phyloP scores from a whole-genome alignment of 257 asterid species.

The Buddleja alternifolia region DNA sequence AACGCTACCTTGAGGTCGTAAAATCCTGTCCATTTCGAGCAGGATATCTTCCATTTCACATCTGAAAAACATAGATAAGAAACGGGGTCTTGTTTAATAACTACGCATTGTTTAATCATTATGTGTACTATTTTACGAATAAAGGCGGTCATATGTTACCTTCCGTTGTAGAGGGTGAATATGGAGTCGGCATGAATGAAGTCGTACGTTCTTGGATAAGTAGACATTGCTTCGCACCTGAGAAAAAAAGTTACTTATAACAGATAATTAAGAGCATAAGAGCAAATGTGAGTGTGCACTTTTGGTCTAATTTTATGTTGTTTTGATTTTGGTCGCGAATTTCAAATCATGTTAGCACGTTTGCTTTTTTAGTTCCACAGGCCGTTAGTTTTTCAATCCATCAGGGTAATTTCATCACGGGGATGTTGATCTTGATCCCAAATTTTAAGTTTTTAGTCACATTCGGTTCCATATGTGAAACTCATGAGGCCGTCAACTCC shows the following conservation, averaged over 20 bases:
- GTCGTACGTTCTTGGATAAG: constrained; percentile 91
- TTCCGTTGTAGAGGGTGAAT: constrained; percentile 72
- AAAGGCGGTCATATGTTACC: constrained; percentile 41
- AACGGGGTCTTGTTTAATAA: not conserved
- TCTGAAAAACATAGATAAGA: constrained; percentile 36
- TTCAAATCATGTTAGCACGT: too few species aligned
- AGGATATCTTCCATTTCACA: constrained; percentile 75
- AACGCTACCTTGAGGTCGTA: constrained; percentile 86
- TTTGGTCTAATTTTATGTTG: too few species aligned
- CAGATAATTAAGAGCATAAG: not conserved
- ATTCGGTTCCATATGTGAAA: too few species aligned
- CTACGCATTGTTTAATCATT: not conserved
- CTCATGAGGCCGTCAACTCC: too few species aligned
- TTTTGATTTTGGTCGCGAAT: too few species aligned
- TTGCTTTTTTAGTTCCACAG: too few species aligned
- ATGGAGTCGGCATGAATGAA: constrained; percentile 78
- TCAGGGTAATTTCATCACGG: too few species aligned
- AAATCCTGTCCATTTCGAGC: constrained; percentile 81
- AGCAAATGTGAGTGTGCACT: too few species aligned
- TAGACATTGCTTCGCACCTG: constrained; percentile 98
- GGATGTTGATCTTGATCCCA: too few species aligned
- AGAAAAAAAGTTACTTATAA: not conserved
- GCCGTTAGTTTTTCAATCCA: too few species aligned
- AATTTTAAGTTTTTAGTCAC: too few species aligned
- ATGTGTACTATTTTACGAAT: not conserved